These are phyloP conservation scores for Syzygium malaccense DNA, from an alignment of 441 rosid genomes.

Conservation along the genomic window DNA sequence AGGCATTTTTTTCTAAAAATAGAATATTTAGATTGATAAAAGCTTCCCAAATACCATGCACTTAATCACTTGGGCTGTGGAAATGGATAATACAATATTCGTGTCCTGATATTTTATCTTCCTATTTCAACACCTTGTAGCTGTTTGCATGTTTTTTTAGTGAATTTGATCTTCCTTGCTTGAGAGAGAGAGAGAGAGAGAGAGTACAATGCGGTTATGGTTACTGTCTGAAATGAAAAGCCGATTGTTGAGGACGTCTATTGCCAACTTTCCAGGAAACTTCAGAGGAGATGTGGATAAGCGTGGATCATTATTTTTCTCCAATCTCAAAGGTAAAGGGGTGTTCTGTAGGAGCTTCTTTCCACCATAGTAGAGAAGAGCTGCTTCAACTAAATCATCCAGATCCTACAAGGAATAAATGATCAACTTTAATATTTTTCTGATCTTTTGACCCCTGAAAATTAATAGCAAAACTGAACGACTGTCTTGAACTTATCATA, in stretches of 20 bases:
- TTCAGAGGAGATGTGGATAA: constrained; percentile 74
- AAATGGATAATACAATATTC: not conserved
- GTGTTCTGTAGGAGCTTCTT: constrained; percentile 60
- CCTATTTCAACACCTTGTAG: not conserved
- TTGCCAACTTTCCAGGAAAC: constrained; percentile 91
- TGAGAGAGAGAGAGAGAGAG: constrained; percentile 7
- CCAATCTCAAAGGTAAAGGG: constrained; percentile 68
- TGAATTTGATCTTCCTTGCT: not conserved
- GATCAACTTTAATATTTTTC: not conserved
- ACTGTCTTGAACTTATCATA: not conserved
- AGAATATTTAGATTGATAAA: not conserved
- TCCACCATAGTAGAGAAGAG: constrained; percentile 66
- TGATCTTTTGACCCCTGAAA: not conserved
- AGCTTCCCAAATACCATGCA: not conserved
- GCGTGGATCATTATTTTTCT: constrained; percentile 83
- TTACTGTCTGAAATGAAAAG: constrained; percentile 96
- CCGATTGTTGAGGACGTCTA: constrained; percentile 79
- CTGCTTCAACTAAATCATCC: constrained; percentile 83
- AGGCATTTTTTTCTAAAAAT: not conserved
- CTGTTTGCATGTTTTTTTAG: not conserved
- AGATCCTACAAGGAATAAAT: constrained; percentile 49
- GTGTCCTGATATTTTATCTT: not conserved
- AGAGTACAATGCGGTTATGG: constrained; percentile 85
- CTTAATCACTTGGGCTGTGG: not conserved
- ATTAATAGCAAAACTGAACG: not conserved